phyloP scores from a whole-genome alignment of 495 filamentous ascomycete genomes.

The Penicillium crystallinum region DNA sequence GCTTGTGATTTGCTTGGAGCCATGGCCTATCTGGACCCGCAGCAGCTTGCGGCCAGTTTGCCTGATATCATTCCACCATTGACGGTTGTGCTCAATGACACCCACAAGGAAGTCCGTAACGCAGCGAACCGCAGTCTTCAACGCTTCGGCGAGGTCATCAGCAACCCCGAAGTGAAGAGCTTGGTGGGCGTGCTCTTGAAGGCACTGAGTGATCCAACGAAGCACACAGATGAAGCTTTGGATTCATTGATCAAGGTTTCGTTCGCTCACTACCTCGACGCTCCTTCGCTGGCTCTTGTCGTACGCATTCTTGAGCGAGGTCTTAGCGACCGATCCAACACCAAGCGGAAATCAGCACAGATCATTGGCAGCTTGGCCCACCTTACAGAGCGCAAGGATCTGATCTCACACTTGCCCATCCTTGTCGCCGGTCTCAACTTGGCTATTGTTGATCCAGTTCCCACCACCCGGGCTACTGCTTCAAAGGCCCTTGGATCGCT shows the following conservation, averaged over 20 bases:
- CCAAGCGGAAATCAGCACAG: conserved; percentile 91
- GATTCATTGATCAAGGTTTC: conserved; percentile 92
- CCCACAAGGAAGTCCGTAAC: conserved; percentile 89
- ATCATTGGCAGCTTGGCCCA: conserved; percentile 97
- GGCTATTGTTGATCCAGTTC: conserved; percentile 91
- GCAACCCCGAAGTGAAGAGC: conserved; percentile 91
- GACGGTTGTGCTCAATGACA: conserved; percentile 90
- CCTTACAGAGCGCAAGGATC: conserved; percentile 91
- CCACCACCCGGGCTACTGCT: conserved; percentile 92
- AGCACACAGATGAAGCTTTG: conserved; percentile 91
- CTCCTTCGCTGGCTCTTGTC: conserved; percentile 88
- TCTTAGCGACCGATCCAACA: conserved; percentile 81
- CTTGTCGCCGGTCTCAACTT: conserved; percentile 84
- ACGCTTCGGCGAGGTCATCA: conserved; percentile 96
- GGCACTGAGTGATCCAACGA: conserved; percentile 94
- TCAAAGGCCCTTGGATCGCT: conserved; percentile 93
- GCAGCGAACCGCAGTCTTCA: conserved; percentile 94
- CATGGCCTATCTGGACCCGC: conserved; percentile 95
- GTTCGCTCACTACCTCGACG: conserved; percentile 94
- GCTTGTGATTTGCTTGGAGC: conserved; percentile 93
- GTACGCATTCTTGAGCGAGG: conserved; percentile 94
- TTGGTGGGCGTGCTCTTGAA: conserved; percentile 88
- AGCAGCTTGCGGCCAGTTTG: conserved; percentile 85
- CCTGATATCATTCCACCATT: conserved; percentile 95
- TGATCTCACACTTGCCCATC: conserved; percentile 85